Evolutionary conservation across 805 yeast genomes (phyloP), one percentile per base, ranked within the genome.

Genomic region (Lipomyces oligophaga): DNA sequence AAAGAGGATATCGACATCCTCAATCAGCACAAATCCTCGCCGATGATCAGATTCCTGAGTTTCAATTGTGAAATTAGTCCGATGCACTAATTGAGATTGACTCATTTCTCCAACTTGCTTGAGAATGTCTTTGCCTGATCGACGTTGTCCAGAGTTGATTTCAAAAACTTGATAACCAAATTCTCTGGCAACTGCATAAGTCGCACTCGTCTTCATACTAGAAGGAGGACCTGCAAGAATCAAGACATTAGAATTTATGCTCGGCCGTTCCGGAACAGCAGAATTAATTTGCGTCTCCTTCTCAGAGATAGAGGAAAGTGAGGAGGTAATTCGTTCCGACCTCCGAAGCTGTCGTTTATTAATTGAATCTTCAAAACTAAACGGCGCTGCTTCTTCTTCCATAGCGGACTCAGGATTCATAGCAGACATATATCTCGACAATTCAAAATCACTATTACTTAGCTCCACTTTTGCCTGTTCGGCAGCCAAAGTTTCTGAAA

Each of bases 1-100:
- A 58, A 83, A 86, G 16, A 89, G 63, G 8, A 85, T 70, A 61
- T 90, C 96, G 33, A 85, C 89, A 58, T 90, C 96, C 57, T 89
- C 96, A 47, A 90, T 71, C 27, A 93, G 64, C 3, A 93, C 80
- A 4, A 87, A 68, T 5, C 90, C 88, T 48, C 78, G 73, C 49
- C 74, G 79, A 41, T 74, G 75, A n/a, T 35, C 42, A 6, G 39
- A 35, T 26, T 26, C 13, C 8, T 26, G 30, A n/a, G n/a, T n/a
- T n/a, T n/a, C n/a, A n/a, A n/a, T n/a, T n/a, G n/a, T n/a, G 25
- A 19, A 30, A 2, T 43, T 22, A 26, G 42, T 45, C 20, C 33
- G 40, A 54, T 82, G 85, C 1, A 90, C 89, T 38, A 83, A 68
- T 49, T 86, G 87, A 0, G 95, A 83, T 3, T 96, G 89, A 45